Conservation (phyloP, 2,329 filamentous ascomycete genomes). For the Tolypocladium pustulatum region DNA sequence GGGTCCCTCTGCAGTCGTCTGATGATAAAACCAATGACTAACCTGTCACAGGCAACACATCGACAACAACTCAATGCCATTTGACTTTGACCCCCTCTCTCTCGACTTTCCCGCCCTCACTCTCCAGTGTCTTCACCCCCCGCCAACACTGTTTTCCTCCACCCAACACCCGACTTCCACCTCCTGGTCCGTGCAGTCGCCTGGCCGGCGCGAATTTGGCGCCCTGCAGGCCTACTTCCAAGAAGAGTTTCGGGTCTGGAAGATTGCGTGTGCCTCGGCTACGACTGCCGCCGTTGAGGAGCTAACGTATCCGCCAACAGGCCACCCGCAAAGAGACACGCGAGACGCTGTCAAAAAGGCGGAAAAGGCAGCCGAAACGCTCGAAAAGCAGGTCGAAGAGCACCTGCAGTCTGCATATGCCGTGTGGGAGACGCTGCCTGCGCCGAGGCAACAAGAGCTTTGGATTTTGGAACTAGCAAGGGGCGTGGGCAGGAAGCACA, state of each 20-base stretch:
- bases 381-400: constrained; percentile 59
- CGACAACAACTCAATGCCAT: constrained; percentile 45
- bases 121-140: constrained; percentile 68
- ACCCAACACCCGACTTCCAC: constrained; percentile 67
- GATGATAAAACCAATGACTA: constrained; percentile 9
- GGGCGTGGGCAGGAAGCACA: constrained; percentile 45
- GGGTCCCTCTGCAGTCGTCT: constrained; percentile 15
- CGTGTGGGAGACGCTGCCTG: constrained; percentile 60
- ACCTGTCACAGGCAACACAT: constrained; percentile 36
- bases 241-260: constrained; percentile 58
- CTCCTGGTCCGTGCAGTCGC: constrained; percentile 74
- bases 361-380: constrained; percentile 41
- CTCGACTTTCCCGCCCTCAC: constrained; percentile 81
- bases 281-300: constrained; percentile 42
- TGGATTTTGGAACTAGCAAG: constrained; percentile 53
- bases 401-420: constrained; percentile 70
- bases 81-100: constrained; percentile 75
- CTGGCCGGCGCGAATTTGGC: constrained; percentile 62
- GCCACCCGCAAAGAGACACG: constrained; percentile 28
- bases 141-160: constrained; percentile 71
- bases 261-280: constrained; percentile 37
- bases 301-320: constrained; percentile 34
- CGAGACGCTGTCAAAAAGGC: constrained; percentile 36
- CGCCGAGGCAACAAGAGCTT: constrained; percentile 44
- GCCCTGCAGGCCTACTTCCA: constrained; percentile 58